Conservation (phyloP, 108 stramenopile genomes). For the Parietichytrium sp. region DNA sequence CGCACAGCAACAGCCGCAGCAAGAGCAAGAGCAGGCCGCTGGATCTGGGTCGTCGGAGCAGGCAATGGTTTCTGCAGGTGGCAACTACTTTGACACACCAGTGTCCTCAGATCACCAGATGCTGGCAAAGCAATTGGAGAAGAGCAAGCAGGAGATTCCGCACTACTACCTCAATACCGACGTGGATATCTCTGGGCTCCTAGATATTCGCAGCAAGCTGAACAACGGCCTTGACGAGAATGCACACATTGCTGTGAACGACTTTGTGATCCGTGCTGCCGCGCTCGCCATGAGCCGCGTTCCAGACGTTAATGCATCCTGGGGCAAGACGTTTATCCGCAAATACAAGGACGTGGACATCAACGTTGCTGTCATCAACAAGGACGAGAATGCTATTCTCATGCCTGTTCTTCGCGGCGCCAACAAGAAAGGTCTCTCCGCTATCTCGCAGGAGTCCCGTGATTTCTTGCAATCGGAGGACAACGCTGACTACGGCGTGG, state of each 20-base stretch:
- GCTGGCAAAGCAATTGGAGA: slow-evolving; percentile 71
- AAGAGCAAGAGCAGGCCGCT: slow-evolving; percentile 40
- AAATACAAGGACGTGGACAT: slow-evolving; percentile 85
- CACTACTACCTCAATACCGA: slow-evolving; percentile 95
- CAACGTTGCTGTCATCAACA: slow-evolving; percentile 75
- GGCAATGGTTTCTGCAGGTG: slow-evolving; percentile 44
- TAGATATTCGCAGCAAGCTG: slow-evolving; percentile 74
- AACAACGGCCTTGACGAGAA: slow-evolving; percentile 59
- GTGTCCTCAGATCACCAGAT: slow-evolving; percentile 58
- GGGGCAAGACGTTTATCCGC: slow-evolving; percentile 74
- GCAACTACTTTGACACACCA: slow-evolving; percentile 68
- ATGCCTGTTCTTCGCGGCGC: slow-evolving; percentile 82
- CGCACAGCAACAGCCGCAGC: slow-evolving; percentile 54
- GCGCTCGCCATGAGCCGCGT: slow-evolving; percentile 76
- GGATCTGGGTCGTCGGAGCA: slow-evolving; percentile 37
- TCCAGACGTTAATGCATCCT: slow-evolving; percentile 85
- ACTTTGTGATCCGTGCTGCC: slow-evolving; percentile 87
- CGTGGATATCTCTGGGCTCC: slow-evolving; percentile 73
- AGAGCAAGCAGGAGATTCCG: slow-evolving; percentile 84
- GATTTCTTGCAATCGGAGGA: slow-evolving; percentile 46
- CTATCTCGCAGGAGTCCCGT: slow-evolving; percentile 52
- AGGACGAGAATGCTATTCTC: slow-evolving; percentile 72
- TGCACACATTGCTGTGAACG: slow-evolving; percentile 76
- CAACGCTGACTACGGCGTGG: slow-evolving; percentile 49
- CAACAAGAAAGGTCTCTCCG: slow-evolving; percentile 72